Evolutionary conservation across 1,284 basidiomycete genomes (phyloP).

Genomic region (Coniferiporia sulphurascens): DNA sequence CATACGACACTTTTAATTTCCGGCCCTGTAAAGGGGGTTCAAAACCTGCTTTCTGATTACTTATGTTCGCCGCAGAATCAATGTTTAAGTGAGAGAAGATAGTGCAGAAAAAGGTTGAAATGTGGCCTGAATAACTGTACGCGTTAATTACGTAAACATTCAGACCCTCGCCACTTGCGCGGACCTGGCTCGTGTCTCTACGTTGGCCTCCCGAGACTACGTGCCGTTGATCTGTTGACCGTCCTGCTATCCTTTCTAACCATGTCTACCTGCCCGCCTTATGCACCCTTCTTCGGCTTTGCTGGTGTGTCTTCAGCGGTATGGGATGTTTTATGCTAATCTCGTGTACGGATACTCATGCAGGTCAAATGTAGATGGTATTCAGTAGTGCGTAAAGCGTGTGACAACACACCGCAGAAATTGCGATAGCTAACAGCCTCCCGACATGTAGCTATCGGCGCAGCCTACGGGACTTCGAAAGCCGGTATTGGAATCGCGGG

Average conservation of each 20-base stretch:
- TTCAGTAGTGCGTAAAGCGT: conserved; percentile 65
- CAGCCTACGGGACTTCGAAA: conserved; percentile 96
- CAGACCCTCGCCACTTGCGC: not conserved
- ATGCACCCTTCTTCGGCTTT: conserved; percentile 83
- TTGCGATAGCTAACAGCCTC: conserved; percentile 8
- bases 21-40: no score
- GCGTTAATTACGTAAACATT: not conserved
- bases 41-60: no score
- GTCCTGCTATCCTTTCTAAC: conserved; percentile 10
- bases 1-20: no score
- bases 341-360: conserved; percentile 9
- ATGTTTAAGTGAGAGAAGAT: not conserved
- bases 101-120: not conserved
- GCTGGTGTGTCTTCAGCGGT: conserved; percentile 80
- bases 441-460: conserved; percentile 68
- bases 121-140: not conserved
- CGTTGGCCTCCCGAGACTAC: no score
- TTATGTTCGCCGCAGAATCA: no score
- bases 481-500: conserved; percentile 98
- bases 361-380: conserved; percentile 57
- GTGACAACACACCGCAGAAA: conserved; percentile 4
- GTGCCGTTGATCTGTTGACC: no score
- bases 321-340: conserved; percentile 28
- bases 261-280: conserved; percentile 72
- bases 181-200: no score